Base-by-base conservation (phyloP, 805 yeast genomes). In the Candida ortonii region DNA sequence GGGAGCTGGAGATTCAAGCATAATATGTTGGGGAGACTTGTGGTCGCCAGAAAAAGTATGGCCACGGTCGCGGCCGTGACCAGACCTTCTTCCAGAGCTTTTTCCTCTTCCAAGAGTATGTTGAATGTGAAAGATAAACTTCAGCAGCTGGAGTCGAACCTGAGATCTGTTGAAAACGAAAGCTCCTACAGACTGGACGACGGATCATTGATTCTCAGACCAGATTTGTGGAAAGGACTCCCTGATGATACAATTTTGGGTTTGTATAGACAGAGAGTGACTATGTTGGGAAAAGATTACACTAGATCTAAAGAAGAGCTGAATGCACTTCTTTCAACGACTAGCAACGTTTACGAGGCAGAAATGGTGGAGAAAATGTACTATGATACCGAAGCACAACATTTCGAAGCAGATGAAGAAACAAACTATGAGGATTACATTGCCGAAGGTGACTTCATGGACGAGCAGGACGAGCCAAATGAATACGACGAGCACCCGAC, bases 191-290 rank as follows among this genome's bases (percentile, higher is more conserved):
- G 40, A 11, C 31, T 52, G 19, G 44, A 50, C 3, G 52, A 49
- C 24, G 42, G 43, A 14, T 47, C 53, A 11, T 57, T 78, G 17
- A 73, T 73, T 47, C 62, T 77, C 41, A 71, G 73, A 36, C 94
- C 94, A 3, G 75, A 74, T 36, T 69, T 73, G 34, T 84, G 94
- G 94, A 64, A 67, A 33, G 84, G 80, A 0, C 65, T 81, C 38
- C 80, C 85, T 10, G 72, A 84, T 11, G 76, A 77, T 37, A 67
- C 71, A 42, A 74, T 84, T 30, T 67, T 81, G 41, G 72, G 72
- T 39, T 65, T 84, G 41, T 84, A 76, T 54, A 65, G 73, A 44
- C 66, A 75, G 49, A 70, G 90, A 57, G 73, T 73, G 13, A 41
- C 41, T 11, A 62, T 62, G n/a, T 47, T 76, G 14, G 84, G 82